Evolutionary conservation across 352 stramenopile species (phyloP).

Genomic region (Albugo laibachii): DNA sequence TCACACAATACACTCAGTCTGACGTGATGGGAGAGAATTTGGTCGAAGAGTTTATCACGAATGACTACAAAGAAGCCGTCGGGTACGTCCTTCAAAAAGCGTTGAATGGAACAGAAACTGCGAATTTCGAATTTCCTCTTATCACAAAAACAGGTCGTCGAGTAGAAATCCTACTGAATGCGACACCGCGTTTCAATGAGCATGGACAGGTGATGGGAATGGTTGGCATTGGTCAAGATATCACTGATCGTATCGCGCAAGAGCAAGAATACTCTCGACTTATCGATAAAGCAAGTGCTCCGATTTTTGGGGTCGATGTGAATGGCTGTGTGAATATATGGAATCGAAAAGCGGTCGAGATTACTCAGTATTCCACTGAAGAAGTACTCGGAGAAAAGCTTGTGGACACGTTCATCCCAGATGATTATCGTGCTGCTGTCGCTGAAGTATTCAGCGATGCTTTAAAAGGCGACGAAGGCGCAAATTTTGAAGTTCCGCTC

Average conservation of each 20-base stretch:
- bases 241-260: slow-evolving; percentile 51
- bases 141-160: slow-evolving; percentile 61
- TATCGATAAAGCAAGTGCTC: slow-evolving; percentile 9
- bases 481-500: slow-evolving; percentile 27
- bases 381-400: slow-evolving; percentile 13
- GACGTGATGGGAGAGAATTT: slow-evolving; percentile 81
- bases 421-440: slow-evolving; percentile 10
- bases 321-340: slow-evolving; percentile 22
- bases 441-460: slow-evolving; percentile 4
- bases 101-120: slow-evolving; percentile 31
- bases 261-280: slow-evolving; percentile 39
- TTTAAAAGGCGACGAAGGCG: slow-evolving; percentile 6
- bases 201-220: slow-evolving; percentile 63
- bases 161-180: slow-evolving; percentile 74
- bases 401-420: slow-evolving; percentile 12
- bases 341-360: slow-evolving; percentile 21
- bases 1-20: slow-evolving; percentile 76
- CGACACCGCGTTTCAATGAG: slow-evolving; percentile 69
- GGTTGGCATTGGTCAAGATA: slow-evolving; percentile 77
- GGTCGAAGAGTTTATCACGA: slow-evolving; percentile 80
- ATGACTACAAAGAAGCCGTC: slow-evolving; percentile 49
- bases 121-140: slow-evolving; percentile 75
- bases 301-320: slow-evolving; percentile 25
- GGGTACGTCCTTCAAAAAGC: slow-evolving; percentile 34
- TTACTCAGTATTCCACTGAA: slow-evolving; percentile 17